Conservation (phyloP, 106 monocot species). For the Dendrobium huoshanense region DNA sequence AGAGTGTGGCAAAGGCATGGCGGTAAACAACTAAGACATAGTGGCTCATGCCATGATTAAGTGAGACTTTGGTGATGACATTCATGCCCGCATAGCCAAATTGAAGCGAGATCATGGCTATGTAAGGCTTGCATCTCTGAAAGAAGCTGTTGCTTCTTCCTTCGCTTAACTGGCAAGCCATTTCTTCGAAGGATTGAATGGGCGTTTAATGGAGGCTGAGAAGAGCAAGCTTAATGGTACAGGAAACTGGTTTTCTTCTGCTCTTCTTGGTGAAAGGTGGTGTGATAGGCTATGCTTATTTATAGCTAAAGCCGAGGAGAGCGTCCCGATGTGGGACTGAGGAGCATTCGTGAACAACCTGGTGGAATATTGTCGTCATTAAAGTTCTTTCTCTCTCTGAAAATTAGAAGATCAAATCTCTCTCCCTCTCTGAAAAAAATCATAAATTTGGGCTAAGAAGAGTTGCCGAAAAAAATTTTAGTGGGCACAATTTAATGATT, state of each 20-base stretch:
- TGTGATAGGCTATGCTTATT: not conserved
- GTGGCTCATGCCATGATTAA: constrained; percentile 73
- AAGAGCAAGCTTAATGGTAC: too few relatives aligned
- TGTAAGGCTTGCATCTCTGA: constrained; percentile 40
- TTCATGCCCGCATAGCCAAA: constrained; percentile 86
- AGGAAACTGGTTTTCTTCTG: not conserved
- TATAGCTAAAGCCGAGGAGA: not conserved
- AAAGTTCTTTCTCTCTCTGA: too few relatives aligned
- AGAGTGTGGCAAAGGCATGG: constrained; percentile 72
- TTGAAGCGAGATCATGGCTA: constrained; percentile 66
- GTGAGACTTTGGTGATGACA: constrained; percentile 68
- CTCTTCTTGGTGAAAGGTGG: not conserved
- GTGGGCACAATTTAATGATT: too few relatives aligned
- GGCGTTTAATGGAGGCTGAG: too few relatives aligned
- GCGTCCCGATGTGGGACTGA: not conserved
- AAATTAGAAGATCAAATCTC: too few relatives aligned
- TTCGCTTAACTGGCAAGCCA: not conserved
- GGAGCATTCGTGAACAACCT: not conserved
- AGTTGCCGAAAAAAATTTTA: too few relatives aligned
- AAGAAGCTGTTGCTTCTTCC: constrained; percentile 5
- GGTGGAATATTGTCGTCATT: not conserved
- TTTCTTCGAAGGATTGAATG: not conserved
- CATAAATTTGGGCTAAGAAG: too few relatives aligned
- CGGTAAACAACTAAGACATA: constrained; percentile 75
- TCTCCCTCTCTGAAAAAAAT: too few relatives aligned